These are phyloP conservation scores for Pythium rishiriense DNA, from an alignment of 352 stramenopile genomes.

Conservation along the genomic window DNA sequence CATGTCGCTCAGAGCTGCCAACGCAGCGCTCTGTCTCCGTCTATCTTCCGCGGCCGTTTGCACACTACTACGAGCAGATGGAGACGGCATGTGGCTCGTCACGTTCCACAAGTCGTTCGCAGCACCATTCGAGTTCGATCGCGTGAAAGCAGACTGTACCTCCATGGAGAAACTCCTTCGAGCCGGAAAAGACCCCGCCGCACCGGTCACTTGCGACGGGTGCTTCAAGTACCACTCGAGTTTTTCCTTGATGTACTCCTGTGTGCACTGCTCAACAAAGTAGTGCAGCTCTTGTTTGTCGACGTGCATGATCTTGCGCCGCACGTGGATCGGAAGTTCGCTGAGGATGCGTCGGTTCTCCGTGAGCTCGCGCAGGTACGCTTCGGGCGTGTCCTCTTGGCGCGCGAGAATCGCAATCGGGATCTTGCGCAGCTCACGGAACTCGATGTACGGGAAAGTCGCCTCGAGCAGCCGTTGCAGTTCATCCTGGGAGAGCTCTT, in stretches of 20 bases:
- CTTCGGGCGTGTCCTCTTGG: constrained; percentile 76
- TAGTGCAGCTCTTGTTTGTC: constrained; percentile 67
- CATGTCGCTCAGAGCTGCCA: constrained; percentile 75
- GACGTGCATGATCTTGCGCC: constrained; percentile 80
- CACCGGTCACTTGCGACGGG: constrained; percentile 23
- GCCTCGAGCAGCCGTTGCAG: constrained; percentile 69
- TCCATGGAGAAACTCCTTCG: constrained; percentile 14
- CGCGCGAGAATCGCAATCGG: constrained; percentile 80
- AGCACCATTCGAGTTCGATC: constrained; percentile 9
- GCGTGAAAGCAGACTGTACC: neutral
- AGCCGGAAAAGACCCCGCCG: constrained; percentile 19
- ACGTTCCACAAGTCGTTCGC: constrained; percentile 65
- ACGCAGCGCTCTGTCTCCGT: constrained; percentile 59
- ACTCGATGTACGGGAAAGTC: constrained; percentile 89
- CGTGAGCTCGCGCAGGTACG: constrained; percentile 78
- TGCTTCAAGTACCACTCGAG: constrained; percentile 71
- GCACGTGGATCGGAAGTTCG: constrained; percentile 79
- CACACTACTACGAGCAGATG: constrained; percentile 23
- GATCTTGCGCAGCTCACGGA: constrained; percentile 80
- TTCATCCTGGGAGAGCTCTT: constrained; percentile 66
- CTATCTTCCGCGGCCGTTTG: constrained; percentile 57
- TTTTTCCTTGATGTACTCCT: constrained; percentile 69
- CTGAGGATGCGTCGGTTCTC: constrained; percentile 79
- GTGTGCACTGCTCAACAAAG: constrained; percentile 74
- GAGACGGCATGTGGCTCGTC: constrained; percentile 62